Evolutionary conservation across 2,329 filamentous ascomycete species (phyloP), one percentile per base, ranked within the genome.

Genomic region (Fusarium sp.): DNA sequence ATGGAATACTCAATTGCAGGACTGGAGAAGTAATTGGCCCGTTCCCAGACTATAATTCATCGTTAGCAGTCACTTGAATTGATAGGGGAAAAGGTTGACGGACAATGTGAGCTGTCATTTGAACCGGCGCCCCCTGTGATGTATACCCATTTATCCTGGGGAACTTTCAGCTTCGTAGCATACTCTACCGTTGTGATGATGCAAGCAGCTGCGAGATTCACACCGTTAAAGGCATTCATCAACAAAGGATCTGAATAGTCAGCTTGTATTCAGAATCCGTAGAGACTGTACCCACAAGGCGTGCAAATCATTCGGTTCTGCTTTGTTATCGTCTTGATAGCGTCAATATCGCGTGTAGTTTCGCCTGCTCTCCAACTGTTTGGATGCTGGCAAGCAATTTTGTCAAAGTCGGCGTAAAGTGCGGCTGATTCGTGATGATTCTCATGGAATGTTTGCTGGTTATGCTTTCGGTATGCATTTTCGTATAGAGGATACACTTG

Each of bases 181-280:
- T 84, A 82, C 2, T 87, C 82, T 0, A 82, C 83, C 0, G 88
- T 88, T 1, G 90, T 92, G 7, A 92, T 64, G 18, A 92, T 82
- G 61, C 86, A 85, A 11, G 90, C 88, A 1, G 84, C 87, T 5
- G 90, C 86, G 17, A 92, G 80, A 65, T 92, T 92, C 38, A 92
- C 86, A 4, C 85, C 90, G 70, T 92, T 92, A 80, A 92, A 92
- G 1, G 90, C 90, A 73, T 92, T 92, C 90, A 92, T 92, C 13
- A 92, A 78, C 0, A 92, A 80, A 0, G 90, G 89, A 78, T 92
- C 89, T 92, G 50, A 4, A 2, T 3, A 2, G 1, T 54, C 8
- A 59, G 50, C 7, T 6, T 5, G 9, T 11, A 17, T 1, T 27
- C 1, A 7, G 6, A 2, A 2, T 3, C 3, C 1, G 0, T 12